These are phyloP conservation scores for Ilyonectria robusta DNA, from an alignment of 2,329 filamentous ascomycete species.

Conservation along the genomic window DNA sequence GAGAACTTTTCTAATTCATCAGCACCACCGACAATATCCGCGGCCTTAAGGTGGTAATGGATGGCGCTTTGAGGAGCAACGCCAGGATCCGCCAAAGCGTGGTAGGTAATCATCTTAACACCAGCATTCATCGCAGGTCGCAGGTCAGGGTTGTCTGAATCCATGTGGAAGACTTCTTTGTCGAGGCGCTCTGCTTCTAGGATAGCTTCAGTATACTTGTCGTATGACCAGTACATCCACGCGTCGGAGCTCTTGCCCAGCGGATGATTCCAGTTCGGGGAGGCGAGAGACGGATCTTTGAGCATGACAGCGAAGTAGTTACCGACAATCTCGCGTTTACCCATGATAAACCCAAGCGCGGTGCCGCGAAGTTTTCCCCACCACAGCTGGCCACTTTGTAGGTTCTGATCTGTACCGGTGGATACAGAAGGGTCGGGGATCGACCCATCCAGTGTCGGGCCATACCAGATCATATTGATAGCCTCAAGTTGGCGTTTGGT, in stretches of 20 bases:
- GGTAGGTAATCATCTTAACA: constrained; percentile 14
- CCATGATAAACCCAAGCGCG: not conserved
- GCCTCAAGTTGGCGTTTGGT: not conserved
- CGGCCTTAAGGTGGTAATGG: not conserved
- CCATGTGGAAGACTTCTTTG: not conserved
- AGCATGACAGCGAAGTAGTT: no score
- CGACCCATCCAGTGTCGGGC: not conserved
- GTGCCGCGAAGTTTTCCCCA: not conserved
- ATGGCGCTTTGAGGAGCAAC: not conserved
- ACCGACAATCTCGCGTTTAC: not conserved
- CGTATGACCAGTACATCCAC: not conserved
- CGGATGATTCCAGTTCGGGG: no score
- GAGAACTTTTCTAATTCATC: not conserved
- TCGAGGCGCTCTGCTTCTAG: not conserved
- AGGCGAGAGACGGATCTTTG: no score
- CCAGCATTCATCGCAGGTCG: constrained; percentile 3
- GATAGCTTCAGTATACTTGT: not conserved
- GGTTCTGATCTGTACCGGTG: not conserved
- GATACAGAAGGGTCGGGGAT: not conserved
- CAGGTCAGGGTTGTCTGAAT: not conserved
- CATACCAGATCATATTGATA: not conserved
- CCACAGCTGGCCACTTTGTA: not conserved
- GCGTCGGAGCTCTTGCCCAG: not conserved
- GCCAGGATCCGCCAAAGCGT: not conserved
- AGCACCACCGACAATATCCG: not conserved